Conservation (phyloP, 2,329 filamentous ascomycete genomes). For the Fusarium dimerum region DNA sequence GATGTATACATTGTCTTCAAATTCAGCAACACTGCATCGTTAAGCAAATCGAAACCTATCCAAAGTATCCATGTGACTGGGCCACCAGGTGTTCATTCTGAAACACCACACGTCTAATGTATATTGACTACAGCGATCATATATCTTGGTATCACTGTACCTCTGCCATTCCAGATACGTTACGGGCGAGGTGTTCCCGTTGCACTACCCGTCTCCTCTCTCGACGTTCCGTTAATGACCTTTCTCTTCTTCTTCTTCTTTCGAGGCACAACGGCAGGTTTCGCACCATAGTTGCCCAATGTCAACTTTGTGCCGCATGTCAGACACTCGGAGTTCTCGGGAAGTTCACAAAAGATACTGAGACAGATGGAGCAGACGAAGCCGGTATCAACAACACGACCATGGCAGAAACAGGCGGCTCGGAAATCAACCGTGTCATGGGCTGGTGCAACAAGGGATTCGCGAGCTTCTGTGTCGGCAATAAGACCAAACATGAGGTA, state of each 20-base stretch:
- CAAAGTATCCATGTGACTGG: neutral
- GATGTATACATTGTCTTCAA: too few species aligned
- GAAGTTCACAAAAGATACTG: constrained; percentile 81
- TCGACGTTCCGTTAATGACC: constrained; percentile 50
- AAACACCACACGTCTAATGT: neutral
- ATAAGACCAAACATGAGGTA: constrained; percentile 96
- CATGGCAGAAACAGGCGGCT: constrained; percentile 97
- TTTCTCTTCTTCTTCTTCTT: constrained; percentile 79
- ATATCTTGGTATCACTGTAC: constrained; percentile 24
- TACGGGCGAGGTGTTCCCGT: constrained; percentile 58
- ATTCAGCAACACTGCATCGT: neutral
- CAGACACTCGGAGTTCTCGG: constrained; percentile 67
- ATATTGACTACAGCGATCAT: neutral
- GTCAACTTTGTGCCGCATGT: constrained; percentile 80
- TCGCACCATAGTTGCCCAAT: constrained; percentile 74
- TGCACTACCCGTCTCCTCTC: constrained; percentile 60
- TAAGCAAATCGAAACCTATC: neutral
- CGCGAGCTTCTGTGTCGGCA: constrained; percentile 57
- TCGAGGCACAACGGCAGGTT: constrained; percentile 71
- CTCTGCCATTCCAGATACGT: constrained; percentile 5
- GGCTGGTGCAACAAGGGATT: constrained; percentile 74
- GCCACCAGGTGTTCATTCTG: neutral
- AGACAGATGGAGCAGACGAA: constrained; percentile 97
- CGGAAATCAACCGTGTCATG: constrained; percentile 91
- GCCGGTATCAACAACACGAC: constrained; percentile 84